These are phyloP conservation scores for Paramecium octaurelia DNA, from an alignment of 73 alveolate species.

Conservation along the genomic window DNA sequence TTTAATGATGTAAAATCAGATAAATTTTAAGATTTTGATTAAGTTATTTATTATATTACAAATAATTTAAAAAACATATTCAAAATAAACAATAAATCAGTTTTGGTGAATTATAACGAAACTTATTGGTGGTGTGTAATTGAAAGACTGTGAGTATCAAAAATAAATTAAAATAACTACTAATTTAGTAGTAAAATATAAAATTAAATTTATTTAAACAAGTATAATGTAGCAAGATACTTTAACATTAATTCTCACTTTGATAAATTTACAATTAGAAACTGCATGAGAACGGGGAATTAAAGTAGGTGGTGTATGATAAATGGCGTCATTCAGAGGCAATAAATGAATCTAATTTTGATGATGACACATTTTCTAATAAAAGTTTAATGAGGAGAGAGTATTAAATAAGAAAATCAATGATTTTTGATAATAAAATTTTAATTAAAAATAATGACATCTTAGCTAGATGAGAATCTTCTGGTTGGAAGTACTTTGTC, in stretches of 20 bases:
- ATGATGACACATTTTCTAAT: background rate
- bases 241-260: background rate
- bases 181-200: background rate
- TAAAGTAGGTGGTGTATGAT: background rate
- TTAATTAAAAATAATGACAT: background rate
- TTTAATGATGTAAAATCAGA: background rate
- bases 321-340: background rate
- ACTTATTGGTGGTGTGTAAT: background rate
- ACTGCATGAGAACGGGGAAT: background rate
- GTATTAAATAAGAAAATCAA: background rate
- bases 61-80: no score
- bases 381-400: background rate
- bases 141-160: background rate
- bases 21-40: no score
- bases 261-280: background rate
- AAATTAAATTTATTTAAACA: background rate
- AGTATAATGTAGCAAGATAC: background rate
- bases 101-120: background rate
- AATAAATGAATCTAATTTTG: background rate
- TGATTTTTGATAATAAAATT: background rate
- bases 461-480: background rate
- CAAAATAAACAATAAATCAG: background rate
- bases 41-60: no score
- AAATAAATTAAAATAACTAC: background rate
- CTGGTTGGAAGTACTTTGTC: background rate